Conservation (phyloP, 2,329 filamentous ascomycete species). For the Fusarium falciforme region DNA sequence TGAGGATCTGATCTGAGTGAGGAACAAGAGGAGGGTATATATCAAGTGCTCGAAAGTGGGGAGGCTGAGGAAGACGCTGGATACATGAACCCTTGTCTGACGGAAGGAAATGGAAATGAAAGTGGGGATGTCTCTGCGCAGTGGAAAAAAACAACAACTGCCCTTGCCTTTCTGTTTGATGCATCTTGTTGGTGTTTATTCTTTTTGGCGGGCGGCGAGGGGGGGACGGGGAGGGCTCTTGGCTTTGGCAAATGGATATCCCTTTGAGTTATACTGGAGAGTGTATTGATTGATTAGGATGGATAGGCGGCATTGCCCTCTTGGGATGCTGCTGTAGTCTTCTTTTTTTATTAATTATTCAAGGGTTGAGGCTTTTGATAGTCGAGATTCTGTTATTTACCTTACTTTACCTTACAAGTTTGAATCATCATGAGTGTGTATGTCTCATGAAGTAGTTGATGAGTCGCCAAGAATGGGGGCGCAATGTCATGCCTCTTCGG, state of each 20-base stretch:
- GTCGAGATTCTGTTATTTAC: slow-evolving; percentile 14
- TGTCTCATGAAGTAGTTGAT: background rate
- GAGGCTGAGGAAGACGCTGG: slow-evolving; percentile 18
- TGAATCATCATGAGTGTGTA: background rate
- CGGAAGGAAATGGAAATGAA: background rate
- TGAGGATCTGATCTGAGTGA: background rate
- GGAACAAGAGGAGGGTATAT: slow-evolving; percentile 11
- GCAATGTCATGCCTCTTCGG: background rate
- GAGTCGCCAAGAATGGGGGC: background rate
- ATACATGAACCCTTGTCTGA: slow-evolving; percentile 8
- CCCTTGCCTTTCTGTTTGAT: slow-evolving; percentile 28
- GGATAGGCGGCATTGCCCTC: slow-evolving; percentile 26
- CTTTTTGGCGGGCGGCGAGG: slow-evolving; percentile 25
- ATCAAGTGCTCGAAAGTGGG: slow-evolving; percentile 18
- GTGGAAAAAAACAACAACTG: slow-evolving; percentile 11
- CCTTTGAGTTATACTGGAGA: slow-evolving; percentile 43
- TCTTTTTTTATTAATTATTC: slow-evolving; percentile 31
- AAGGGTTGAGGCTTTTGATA: slow-evolving; percentile 10
- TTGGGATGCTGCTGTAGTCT: slow-evolving; percentile 1
- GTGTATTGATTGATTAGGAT: slow-evolving; percentile 14
- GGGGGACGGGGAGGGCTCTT: slow-evolving; percentile 8
- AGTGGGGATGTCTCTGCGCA: slow-evolving; percentile 3
- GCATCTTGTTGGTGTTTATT: slow-evolving; percentile 37
- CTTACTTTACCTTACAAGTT: background rate
- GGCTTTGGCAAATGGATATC: slow-evolving; percentile 40